Evolutionary conservation across 2,329 filamentous ascomycete species (phyloP).

Genomic region (Pseudogymnoascus sp.): DNA sequence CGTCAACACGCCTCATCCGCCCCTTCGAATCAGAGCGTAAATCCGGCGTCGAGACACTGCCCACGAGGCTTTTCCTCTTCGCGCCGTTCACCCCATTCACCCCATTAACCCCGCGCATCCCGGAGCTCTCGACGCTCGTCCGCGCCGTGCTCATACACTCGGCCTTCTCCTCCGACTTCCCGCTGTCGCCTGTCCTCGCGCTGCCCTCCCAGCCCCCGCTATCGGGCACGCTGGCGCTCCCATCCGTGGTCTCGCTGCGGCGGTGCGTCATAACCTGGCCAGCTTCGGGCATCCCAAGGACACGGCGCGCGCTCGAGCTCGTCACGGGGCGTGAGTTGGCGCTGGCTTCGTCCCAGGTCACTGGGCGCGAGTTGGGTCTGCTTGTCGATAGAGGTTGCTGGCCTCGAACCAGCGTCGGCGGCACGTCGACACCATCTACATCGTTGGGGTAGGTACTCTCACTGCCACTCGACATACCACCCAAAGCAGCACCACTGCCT

Average conservation of each 20-base stretch:
- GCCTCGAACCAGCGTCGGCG: conserved; percentile 6
- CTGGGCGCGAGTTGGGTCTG: conserved; percentile 27
- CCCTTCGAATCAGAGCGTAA: background rate
- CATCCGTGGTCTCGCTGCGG: conserved; percentile 33
- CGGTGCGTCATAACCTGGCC: conserved; percentile 36
- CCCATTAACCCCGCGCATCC: background rate
- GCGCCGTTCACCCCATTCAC: background rate
- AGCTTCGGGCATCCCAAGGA: background rate
- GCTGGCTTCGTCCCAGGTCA: conserved; percentile 38
- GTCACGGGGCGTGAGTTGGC: conserved; percentile 40
- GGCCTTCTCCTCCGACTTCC: background rate
- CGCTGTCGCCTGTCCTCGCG: background rate
- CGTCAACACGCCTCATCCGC: background rate
- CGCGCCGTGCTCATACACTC: background rate
- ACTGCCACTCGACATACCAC: background rate
- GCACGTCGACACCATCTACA: background rate
- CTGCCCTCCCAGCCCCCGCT: background rate
- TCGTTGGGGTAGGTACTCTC: background rate
- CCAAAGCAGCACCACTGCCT: background rate
- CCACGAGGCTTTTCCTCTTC: background rate
- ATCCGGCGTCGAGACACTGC: background rate
- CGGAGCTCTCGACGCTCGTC: background rate
- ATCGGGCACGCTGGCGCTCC: background rate
- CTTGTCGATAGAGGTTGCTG: conserved; percentile 23
- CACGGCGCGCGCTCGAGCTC: background rate